These are phyloP conservation scores for Podospora australis DNA, from an alignment of 495 filamentous ascomycete species.

Conservation along the genomic window DNA sequence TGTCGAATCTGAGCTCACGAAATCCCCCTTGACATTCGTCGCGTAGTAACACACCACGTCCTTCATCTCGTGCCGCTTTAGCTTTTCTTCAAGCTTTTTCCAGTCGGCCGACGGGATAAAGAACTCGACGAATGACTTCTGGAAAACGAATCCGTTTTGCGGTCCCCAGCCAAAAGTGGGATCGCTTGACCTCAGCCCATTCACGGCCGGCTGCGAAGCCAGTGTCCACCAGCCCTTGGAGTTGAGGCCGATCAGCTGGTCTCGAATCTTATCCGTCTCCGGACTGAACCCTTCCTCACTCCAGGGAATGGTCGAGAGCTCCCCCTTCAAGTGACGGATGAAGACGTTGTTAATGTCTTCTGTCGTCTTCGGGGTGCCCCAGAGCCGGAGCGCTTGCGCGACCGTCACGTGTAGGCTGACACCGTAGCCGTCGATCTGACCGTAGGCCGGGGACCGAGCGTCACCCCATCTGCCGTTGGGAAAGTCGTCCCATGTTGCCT, in stretches of 20 bases:
- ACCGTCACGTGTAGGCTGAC: constrained; percentile 78
- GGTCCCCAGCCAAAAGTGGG: constrained; percentile 93
- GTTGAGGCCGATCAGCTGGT: constrained; percentile 68
- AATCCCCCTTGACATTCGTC: constrained; percentile 62
- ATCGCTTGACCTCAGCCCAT: constrained; percentile 69
- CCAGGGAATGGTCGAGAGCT: constrained; percentile 79
- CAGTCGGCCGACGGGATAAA: constrained; percentile 73
- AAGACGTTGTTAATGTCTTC: constrained; percentile 75
- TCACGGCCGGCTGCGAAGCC: constrained; percentile 92
- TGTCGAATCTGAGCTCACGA: constrained; percentile 55
- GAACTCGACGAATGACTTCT: constrained; percentile 97
- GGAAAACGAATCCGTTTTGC: constrained; percentile 87
- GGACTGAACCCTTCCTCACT: constrained; percentile 81
- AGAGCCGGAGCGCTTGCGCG: constrained; percentile 69
- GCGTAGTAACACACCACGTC: constrained; percentile 80
- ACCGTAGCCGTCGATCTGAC: constrained; percentile 94
- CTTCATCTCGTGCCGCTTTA: constrained; percentile 48
- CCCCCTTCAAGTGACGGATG: constrained; percentile 67
- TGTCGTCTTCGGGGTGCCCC: constrained; percentile 65
- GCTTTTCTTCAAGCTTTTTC: constrained; percentile 52
- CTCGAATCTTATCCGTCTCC: constrained; percentile 74
- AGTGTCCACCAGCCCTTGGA: constrained; percentile 90
- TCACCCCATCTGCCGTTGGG: constrained; percentile 98
- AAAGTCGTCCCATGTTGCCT: constrained; percentile 98
- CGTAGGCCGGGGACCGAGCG: constrained; percentile 81